Evolutionary conservation across 2,329 filamentous ascomycete genomes (phyloP).

Genomic region (Fusarium torulosum): DNA sequence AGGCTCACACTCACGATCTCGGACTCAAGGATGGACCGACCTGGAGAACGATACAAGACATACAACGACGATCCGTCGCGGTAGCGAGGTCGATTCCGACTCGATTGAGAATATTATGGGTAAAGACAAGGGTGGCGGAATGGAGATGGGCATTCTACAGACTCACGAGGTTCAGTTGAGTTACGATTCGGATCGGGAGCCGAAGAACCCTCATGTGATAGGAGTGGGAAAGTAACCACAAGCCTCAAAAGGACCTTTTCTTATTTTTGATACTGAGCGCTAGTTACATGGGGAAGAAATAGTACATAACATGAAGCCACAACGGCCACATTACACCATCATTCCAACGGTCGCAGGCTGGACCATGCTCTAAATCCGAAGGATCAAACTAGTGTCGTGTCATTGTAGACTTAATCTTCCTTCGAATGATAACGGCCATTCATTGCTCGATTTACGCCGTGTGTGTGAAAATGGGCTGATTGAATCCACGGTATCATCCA

Average conservation of each 20-base stretch:
- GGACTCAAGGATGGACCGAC: slow-evolving; percentile 31
- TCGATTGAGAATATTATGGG: slow-evolving; percentile 26
- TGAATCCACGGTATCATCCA: too few relatives aligned
- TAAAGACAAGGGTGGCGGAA: slow-evolving; percentile 3
- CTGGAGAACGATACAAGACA: slow-evolving; percentile 15
- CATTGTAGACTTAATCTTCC: too few relatives aligned
- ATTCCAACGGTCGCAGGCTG: too few relatives aligned
- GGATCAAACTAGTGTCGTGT: too few relatives aligned
- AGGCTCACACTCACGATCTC: slow-evolving; percentile 20
- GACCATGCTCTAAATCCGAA: too few relatives aligned
- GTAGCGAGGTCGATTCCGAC: neutral
- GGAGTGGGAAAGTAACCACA: neutral
- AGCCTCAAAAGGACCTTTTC: neutral
- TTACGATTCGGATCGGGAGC: slow-evolving; percentile 1
- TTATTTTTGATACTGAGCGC: neutral
- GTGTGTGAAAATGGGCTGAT: neutral
- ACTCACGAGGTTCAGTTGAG: slow-evolving; percentile 25
- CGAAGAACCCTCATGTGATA: neutral
- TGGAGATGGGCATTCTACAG: slow-evolving; percentile 21
- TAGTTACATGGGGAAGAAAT: neutral
- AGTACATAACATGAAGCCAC: neutral
- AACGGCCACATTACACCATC: too few relatives aligned
- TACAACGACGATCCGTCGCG: neutral
- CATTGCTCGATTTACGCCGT: neutral
- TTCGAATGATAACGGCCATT: neutral